Percentiles rank a stretch among this genome's conserved stretches.
Conservation (phyloP, 2,329 filamentous ascomycete genomes). For the Neonectria sp. region DNA sequence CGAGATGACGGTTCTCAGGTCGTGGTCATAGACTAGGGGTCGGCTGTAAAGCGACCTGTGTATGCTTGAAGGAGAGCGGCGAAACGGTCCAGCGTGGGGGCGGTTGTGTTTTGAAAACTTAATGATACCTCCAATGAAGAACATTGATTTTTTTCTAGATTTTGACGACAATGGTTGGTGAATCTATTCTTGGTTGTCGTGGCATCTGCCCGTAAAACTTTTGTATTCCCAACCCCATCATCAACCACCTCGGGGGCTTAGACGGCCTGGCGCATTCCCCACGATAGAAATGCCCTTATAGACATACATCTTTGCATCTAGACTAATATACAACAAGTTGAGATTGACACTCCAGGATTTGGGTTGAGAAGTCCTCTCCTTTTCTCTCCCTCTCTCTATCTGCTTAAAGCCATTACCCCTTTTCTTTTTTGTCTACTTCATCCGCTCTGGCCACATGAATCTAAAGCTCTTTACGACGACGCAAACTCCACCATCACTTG, state of each 20-base stretch:
- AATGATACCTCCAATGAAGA: conserved; percentile 52
- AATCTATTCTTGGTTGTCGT: conserved; percentile 18
- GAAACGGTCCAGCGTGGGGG: conserved; percentile 41
- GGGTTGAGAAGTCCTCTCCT: not conserved
- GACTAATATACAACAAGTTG: conserved; percentile 16
- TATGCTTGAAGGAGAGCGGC: conserved; percentile 41
- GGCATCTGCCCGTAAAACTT: conserved; percentile 31
- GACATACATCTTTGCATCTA: conserved; percentile 17
- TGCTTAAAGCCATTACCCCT: not conserved
- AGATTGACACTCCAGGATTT: not conserved
- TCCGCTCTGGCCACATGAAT: not conserved
- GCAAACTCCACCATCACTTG: not conserved
- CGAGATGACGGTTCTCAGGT: conserved; percentile 28
- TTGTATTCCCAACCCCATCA: conserved; percentile 12
- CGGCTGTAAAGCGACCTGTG: conserved; percentile 21
- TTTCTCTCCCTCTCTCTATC: not conserved
- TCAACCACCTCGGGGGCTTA: not conserved
- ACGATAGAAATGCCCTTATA: conserved; percentile 11
- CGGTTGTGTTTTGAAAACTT: conserved; percentile 45
- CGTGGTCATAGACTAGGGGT: conserved; percentile 42
- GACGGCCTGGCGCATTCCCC: conserved; percentile 17
- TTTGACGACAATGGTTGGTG: conserved; percentile 8
- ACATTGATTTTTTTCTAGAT: conserved; percentile 34
- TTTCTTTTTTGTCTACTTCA: not conserved
- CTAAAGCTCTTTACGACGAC: not conserved